phyloP scores from a whole-genome alignment of 2,329 filamentous ascomycete species.

The Ceratocystis albifundus region DNA sequence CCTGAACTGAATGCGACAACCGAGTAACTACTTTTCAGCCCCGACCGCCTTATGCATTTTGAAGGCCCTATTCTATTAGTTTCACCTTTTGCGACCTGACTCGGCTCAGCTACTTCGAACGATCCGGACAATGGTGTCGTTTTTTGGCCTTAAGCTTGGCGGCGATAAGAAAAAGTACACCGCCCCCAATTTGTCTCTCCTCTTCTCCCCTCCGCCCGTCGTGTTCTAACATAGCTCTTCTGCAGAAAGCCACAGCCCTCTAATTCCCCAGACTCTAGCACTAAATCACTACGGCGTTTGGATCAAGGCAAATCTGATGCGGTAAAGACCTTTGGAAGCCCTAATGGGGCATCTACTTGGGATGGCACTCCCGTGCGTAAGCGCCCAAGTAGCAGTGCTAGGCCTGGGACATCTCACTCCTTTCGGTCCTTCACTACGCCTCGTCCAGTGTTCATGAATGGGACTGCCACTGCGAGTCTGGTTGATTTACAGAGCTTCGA shows the following conservation, averaged over 20 bases:
- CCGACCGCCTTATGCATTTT: not conserved
- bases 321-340: not conserved
- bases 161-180: constrained; percentile 47
- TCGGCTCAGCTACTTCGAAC: not conserved
- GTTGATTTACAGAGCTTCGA: constrained; percentile 19
- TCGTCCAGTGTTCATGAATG: constrained; percentile 22
- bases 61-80: not conserved
- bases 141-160: constrained; percentile 47
- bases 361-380: constrained; percentile 10
- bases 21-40: not conserved
- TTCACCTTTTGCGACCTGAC: not conserved
- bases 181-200: constrained; percentile 25
- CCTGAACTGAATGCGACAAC: not conserved
- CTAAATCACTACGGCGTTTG: not conserved
- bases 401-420: constrained; percentile 23
- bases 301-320: constrained; percentile 8
- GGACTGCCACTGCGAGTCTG: constrained; percentile 20
- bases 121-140: constrained; percentile 39
- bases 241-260: constrained; percentile 16
- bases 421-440: constrained; percentile 21
- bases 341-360: constrained; percentile 14
- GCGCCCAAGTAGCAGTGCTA: constrained; percentile 20
- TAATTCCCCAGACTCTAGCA: constrained; percentile 8
- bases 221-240: not conserved
- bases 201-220: not conserved